Percentiles rank a stretch among this genome's conserved stretches.
Conservation (phyloP, 140 eudicot genomes). For the Cichorium intybus region DNA sequence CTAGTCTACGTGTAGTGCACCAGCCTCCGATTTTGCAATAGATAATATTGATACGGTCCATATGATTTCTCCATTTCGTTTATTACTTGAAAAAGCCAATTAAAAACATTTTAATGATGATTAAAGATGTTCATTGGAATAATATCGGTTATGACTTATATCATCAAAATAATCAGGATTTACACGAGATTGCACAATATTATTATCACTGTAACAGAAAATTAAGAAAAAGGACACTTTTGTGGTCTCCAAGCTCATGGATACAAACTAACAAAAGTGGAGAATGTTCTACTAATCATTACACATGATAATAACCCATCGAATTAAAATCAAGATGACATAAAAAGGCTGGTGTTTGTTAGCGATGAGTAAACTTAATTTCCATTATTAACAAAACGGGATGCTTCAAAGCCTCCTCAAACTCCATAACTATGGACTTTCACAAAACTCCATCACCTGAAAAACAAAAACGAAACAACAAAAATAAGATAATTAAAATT, state of each 20-base stretch:
- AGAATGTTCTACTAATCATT: constrained; percentile 1
- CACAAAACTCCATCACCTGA: constrained; percentile 42
- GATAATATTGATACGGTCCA: background rate
- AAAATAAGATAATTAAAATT: background rate
- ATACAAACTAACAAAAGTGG: background rate
- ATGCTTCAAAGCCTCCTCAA: background rate
- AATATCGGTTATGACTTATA: too few relatives aligned
- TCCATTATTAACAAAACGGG: constrained; percentile 23
- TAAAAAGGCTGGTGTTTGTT: constrained; percentile 14
- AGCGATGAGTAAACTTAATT: constrained; percentile 22
- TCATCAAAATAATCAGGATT: too few relatives aligned
- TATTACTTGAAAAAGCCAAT: background rate
- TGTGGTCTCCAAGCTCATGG: too few relatives aligned
- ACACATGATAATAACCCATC: constrained; percentile 6
- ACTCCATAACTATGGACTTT: constrained; percentile 32
- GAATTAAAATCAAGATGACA: constrained; percentile 9
- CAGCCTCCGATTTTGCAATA: background rate
- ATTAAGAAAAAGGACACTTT: too few relatives aligned
- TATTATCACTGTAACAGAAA: too few relatives aligned
- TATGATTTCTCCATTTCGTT: background rate
- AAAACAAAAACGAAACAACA: background rate
- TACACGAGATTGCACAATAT: too few relatives aligned
- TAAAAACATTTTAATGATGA: background rate
- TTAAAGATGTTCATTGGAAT: too few relatives aligned
- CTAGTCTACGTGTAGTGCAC: background rate